Conservation (phyloP, 2,329 filamentous ascomycete species). For the Dryadomyces sulphureus region DNA sequence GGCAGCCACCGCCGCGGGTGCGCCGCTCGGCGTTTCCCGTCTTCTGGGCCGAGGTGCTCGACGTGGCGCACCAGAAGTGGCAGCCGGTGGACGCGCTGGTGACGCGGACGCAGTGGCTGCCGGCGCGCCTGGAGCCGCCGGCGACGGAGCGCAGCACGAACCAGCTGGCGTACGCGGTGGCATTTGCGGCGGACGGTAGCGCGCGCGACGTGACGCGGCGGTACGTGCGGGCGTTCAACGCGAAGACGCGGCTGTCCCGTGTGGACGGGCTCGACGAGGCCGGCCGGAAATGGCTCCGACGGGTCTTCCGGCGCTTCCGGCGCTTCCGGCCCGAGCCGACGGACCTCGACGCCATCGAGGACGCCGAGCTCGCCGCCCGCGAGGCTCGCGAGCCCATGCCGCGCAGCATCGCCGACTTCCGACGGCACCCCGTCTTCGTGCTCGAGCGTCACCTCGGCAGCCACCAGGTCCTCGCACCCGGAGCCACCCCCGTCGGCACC, state of each 20-base stretch:
- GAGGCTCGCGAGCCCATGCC: slow-evolving; percentile 74
- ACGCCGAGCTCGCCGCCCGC: slow-evolving; percentile 55
- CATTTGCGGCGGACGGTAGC: slow-evolving; percentile 65
- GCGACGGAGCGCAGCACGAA: slow-evolving; percentile 64
- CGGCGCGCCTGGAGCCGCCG: slow-evolving; percentile 68
- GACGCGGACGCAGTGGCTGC: slow-evolving; percentile 62
- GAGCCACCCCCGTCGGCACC: slow-evolving; percentile 57
- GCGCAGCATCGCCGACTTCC: slow-evolving; percentile 73
- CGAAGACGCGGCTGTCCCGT: slow-evolving; percentile 72
- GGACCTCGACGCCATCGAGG: slow-evolving; percentile 73
- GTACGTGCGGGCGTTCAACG: slow-evolving; percentile 78
- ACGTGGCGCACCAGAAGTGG: slow-evolving; percentile 81
- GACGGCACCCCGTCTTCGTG: slow-evolving; percentile 70
- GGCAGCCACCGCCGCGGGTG: too few relatives aligned
- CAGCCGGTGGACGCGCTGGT: slow-evolving; percentile 75
- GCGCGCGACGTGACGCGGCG: slow-evolving; percentile 76
- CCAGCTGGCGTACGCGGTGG: slow-evolving; percentile 67
- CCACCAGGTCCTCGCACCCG: slow-evolving; percentile 69
- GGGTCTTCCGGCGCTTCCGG: slow-evolving; percentile 32
- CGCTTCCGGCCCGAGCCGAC: slow-evolving; percentile 20
- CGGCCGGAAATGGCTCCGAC: slow-evolving; percentile 33
- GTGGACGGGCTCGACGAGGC: slow-evolving; percentile 38
- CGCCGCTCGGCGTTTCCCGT: too few relatives aligned
- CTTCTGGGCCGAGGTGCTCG: slow-evolving; percentile 90
- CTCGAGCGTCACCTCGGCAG: slow-evolving; percentile 71